Percentiles rank a stretch among this genome's conserved stretches.
phyloP scores from a whole-genome alignment of 2,329 filamentous ascomycete species.

The Monilinia fructicola region DNA sequence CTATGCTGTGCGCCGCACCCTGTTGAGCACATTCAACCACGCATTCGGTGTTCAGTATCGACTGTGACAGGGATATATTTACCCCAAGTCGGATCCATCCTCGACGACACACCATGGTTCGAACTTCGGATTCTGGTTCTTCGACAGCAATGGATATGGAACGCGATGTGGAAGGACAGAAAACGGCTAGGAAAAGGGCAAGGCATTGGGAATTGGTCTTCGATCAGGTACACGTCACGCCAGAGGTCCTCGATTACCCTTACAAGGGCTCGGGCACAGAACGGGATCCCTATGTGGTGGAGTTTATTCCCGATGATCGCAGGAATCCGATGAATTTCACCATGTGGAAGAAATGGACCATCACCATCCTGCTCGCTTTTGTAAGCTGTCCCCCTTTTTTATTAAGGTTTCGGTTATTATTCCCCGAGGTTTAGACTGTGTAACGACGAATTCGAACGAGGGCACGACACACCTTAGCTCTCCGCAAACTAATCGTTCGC shows the following conservation, averaged over 20 bases:
- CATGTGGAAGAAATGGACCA: constrained; percentile 43
- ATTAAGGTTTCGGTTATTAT: constrained; percentile 10
- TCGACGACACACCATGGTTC: constrained; percentile 9
- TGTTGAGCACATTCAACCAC: not conserved
- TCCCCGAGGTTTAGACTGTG: not conserved
- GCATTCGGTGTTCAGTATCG: not conserved
- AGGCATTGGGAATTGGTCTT: constrained; percentile 45
- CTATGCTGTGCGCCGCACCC: not conserved
- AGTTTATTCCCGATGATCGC: constrained; percentile 46
- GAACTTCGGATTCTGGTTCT: constrained; percentile 25
- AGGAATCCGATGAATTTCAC: constrained; percentile 45
- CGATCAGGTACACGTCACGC: constrained; percentile 48
- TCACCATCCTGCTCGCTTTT: constrained; percentile 43
- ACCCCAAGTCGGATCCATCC: constrained; percentile 7
- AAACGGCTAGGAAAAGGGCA: constrained; percentile 26
- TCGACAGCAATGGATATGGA: constrained; percentile 23
- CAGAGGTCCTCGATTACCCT: constrained; percentile 46
- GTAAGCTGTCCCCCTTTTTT: constrained; percentile 41
- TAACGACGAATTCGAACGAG: not conserved
- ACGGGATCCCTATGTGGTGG: constrained; percentile 46
- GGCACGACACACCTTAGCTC: not conserved
- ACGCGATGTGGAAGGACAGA: constrained; percentile 31
- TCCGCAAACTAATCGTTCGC: constrained; percentile 48
- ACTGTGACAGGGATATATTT: constrained; percentile 3
- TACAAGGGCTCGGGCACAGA: constrained; percentile 45